Evolutionary conservation across 352 stramenopile species (phyloP).

Genomic region (Globisporangium polare): DNA sequence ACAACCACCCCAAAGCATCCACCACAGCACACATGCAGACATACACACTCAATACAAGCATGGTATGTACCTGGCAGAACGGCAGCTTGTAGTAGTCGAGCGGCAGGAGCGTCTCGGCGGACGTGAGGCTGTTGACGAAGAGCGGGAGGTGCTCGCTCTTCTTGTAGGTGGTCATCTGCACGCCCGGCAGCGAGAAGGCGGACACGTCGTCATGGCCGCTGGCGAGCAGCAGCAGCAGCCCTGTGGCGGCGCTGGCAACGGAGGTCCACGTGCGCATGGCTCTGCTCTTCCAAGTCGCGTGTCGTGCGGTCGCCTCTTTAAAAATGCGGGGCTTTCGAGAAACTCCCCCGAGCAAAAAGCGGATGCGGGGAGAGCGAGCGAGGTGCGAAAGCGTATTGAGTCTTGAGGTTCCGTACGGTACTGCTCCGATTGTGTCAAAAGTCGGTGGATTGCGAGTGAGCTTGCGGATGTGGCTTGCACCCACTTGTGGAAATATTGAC

Average conservation of each 20-base stretch:
- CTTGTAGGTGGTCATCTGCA: constrained; percentile 88
- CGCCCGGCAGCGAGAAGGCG: constrained; percentile 74
- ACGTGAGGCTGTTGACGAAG: constrained; percentile 95
- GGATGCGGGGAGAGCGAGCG: background rate
- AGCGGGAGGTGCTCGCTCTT: constrained; percentile 84
- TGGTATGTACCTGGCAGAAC: constrained; percentile 86
- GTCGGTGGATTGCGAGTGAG: background rate
- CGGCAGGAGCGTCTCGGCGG: constrained; percentile 93
- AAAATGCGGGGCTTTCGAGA: background rate
- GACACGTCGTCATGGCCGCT: background rate
- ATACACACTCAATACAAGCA: background rate
- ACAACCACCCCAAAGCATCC: too few relatives aligned
- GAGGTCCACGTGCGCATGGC: constrained; percentile 4
- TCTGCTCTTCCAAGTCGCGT: background rate
- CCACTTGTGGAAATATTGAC: constrained; percentile 3
- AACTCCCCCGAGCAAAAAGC: background rate
- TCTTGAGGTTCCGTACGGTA: background rate
- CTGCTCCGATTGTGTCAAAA: background rate
- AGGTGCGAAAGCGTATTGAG: background rate
- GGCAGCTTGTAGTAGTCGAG: constrained; percentile 98
- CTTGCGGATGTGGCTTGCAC: background rate
- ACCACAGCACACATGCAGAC: too few relatives aligned
- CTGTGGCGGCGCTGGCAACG: background rate
- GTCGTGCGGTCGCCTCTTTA: background rate
- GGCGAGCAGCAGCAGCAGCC: background rate